Conservation (phyloP, 805 yeast species). For the Nakazawaea sp. region DNA sequence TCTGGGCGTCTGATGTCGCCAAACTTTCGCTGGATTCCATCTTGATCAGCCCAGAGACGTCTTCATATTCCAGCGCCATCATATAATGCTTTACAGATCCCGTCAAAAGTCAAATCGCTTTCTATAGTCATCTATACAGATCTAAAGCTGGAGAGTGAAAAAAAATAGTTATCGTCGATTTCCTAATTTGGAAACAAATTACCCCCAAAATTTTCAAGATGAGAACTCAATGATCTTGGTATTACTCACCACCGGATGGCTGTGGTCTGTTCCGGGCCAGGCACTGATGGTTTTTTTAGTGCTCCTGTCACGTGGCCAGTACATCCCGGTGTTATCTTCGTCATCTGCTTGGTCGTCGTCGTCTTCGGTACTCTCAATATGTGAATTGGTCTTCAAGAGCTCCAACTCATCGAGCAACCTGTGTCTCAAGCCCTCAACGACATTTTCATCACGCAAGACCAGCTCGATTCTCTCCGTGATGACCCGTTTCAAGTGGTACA, state of each 20-base stretch:
- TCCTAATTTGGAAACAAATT: too few relatives aligned
- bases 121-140: too few relatives aligned
- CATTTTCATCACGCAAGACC: conserved; percentile 14
- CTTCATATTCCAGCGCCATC: too few relatives aligned
- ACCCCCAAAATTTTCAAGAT: too few relatives aligned
- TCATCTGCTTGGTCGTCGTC: conserved; percentile 13
- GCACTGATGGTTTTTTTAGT: conserved; percentile 31
- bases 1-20: too few relatives aligned
- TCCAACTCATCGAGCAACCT: conserved; percentile 17
- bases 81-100: too few relatives aligned
- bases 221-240: conserved; percentile 3
- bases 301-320: conserved; percentile 15
- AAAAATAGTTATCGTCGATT: too few relatives aligned
- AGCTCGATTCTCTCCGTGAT: conserved; percentile 20
- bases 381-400: conserved; percentile 16
- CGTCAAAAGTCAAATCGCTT: too few relatives aligned
- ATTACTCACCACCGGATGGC: conserved; percentile 38
- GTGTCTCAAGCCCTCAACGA: conserved; percentile 7
- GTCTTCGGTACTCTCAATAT: conserved; percentile 12
- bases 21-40: too few relatives aligned
- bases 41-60: too few relatives aligned
- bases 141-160: too few relatives aligned
- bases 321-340: conserved; percentile 11
- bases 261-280: conserved; percentile 67
- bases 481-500: conserved; percentile 22